Conservation (phyloP, 2,329 filamentous ascomycete genomes). For the Ploettnerulaceae sp. region DNA sequence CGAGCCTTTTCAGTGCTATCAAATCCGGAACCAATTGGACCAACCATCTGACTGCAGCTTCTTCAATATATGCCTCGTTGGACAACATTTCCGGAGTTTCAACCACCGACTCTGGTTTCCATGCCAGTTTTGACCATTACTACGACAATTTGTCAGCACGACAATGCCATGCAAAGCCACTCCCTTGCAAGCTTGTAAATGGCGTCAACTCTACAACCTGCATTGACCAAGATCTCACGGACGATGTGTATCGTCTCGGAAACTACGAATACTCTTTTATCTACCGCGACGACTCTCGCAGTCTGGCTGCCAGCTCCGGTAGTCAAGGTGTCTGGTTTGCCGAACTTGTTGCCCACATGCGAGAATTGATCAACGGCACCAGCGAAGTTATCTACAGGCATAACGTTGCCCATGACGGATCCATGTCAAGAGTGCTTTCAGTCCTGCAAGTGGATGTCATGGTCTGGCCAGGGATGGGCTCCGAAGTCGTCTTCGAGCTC, state of each 20-base stretch:
- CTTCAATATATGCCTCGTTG: slow-evolving; percentile 51
- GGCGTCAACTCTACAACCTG: slow-evolving; percentile 49
- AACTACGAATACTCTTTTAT: slow-evolving; percentile 78
- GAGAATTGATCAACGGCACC: slow-evolving; percentile 44
- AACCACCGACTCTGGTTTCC: slow-evolving; percentile 54
- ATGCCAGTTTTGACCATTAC: slow-evolving; percentile 73
- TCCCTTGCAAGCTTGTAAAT: slow-evolving; percentile 59
- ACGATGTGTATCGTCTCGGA: slow-evolving; percentile 69
- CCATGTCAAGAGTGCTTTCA: slow-evolving; percentile 59
- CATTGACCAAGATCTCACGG: slow-evolving; percentile 55
- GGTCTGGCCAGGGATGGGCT: slow-evolving; percentile 83
- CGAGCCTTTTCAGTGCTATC: slow-evolving; percentile 40
- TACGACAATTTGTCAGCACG: slow-evolving; percentile 78
- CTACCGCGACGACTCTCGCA: slow-evolving; percentile 61
- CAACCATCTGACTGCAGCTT: slow-evolving; percentile 54
- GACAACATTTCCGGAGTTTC: slow-evolving; percentile 66
- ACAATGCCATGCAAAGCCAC: slow-evolving; percentile 67
- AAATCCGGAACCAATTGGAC: slow-evolving; percentile 53
- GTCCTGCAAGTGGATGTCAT: slow-evolving; percentile 69
- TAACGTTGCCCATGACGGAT: slow-evolving; percentile 78
- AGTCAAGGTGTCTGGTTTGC: slow-evolving; percentile 70
- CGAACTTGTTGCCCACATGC: slow-evolving; percentile 63
- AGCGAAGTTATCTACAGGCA: slow-evolving; percentile 56
- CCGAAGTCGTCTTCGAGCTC: slow-evolving; percentile 73
- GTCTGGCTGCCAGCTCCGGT: slow-evolving; percentile 56